Evolutionary conservation across 352 stramenopile genomes (phyloP), one percentile per base, ranked within the genome.

Genomic region (Pythium rhizo-oryzae): DNA sequence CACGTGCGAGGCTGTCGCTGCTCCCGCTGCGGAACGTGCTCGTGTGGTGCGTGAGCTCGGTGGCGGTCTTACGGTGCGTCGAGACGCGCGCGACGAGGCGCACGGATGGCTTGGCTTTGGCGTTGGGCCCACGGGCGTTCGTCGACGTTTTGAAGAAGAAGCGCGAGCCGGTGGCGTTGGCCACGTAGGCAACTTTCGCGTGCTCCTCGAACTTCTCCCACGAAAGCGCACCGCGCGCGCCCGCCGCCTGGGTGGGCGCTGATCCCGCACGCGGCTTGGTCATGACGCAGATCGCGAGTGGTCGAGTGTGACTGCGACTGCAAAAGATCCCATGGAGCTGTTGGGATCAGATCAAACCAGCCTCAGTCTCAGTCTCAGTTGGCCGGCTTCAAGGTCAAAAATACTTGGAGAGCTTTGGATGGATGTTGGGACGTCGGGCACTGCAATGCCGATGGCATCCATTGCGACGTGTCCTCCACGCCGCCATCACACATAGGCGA

Each of bases 121-220:
- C 37, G 43, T n/a, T 23, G 8, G 28, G 3, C 3, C 28, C 28
- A 33, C 25, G 21, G 18, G 35, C 46, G 1, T 28, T 39, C 8
- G 62, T 44, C 35, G 76, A 78, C 39, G 77, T 81, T 66, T 89
- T 90, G 71, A 91, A 67, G 62, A 87, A 82, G 62, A 92, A 80
- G 33, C 81, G 84, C 52, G 84, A 84, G 67, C 76, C 70, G 33
- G 76, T 66, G 51, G 82, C 72, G 16, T 87, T 75, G 47, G 72
- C 78, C 41, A 85, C 75, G 59, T 90, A 88, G 35, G 77, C 77
- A 37, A 87, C 75, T 67, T 91, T 91, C 4, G 78, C 76, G 62
- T 85, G 73, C 77, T 89, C 82, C 67, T 93, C 85, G 56, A 91
- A 91, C 51, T 72, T 73, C 43, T 91, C 85, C 85, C 85, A 91